Evolutionary conservation across 495 filamentous ascomycete species (phyloP).

Genomic region (Hypoxylon fuscum): DNA sequence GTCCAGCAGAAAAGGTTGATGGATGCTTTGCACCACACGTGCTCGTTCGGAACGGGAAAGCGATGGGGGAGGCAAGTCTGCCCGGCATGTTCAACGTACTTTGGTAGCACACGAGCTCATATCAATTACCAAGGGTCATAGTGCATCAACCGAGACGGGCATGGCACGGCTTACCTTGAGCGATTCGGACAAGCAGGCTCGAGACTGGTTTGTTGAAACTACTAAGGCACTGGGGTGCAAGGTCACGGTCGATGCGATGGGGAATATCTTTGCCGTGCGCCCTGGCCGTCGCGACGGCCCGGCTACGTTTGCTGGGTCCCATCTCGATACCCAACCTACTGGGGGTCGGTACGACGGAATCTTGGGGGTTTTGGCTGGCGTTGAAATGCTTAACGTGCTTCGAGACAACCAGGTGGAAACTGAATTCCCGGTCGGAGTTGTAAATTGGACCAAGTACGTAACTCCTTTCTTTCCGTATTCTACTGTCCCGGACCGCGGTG

Average conservation of each 20-base stretch:
- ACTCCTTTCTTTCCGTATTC: constrained; percentile 38
- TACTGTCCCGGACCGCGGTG: background rate
- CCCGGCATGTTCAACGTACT: background rate
- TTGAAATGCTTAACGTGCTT: constrained; percentile 75
- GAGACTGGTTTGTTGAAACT: constrained; percentile 79
- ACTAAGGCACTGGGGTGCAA: constrained; percentile 70
- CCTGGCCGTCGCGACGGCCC: constrained; percentile 55
- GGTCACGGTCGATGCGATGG: constrained; percentile 56
- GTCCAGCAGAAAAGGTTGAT: constrained; percentile 37
- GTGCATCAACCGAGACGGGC: constrained; percentile 46
- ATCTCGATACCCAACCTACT: constrained; percentile 81
- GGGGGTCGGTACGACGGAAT: constrained; percentile 83
- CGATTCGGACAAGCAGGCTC: constrained; percentile 73
- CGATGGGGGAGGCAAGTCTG: constrained; percentile 43
- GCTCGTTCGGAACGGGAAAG: constrained; percentile 40
- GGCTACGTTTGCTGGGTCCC: constrained; percentile 74
- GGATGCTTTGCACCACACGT: constrained; percentile 39
- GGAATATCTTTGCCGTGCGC: constrained; percentile 79
- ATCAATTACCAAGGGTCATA: background rate
- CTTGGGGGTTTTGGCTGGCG: constrained; percentile 73
- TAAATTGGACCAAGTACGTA: constrained; percentile 83
- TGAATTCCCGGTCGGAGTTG: constrained; percentile 73
- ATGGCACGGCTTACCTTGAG: constrained; percentile 68
- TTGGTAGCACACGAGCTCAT: constrained; percentile 10
- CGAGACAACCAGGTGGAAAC: constrained; percentile 75